Evolutionary conservation across 2,329 filamentous ascomycete species (phyloP).

Genomic region (Ceratocystis eucalypticola): DNA sequence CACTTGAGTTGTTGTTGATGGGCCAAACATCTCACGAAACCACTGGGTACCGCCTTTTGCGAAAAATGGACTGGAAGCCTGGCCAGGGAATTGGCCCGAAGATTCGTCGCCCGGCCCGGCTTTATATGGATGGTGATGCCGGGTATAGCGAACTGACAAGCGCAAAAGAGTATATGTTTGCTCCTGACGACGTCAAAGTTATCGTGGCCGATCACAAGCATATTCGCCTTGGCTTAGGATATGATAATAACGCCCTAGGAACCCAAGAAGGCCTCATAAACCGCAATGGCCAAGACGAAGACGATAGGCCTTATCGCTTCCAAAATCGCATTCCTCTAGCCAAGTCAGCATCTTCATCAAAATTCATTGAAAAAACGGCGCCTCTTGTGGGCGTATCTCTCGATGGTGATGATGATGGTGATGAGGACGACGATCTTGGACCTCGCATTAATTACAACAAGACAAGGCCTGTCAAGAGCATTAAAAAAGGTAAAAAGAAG

Average conservation of each 20-base stretch:
- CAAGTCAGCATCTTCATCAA: not conserved
- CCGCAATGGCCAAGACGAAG: not conserved
- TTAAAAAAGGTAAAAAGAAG: conserved; percentile 38
- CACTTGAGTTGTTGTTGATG: conserved; percentile 50
- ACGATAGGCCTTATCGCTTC: conserved; percentile 33
- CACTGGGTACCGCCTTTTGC: conserved; percentile 72
- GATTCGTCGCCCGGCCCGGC: conserved; percentile 57
- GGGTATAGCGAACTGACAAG: not conserved
- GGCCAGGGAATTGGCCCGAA: conserved; percentile 89
- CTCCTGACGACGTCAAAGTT: conserved; percentile 63
- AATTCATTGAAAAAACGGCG: conserved; percentile 29
- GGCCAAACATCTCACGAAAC: conserved; percentile 63
- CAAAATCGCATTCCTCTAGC: conserved; percentile 29
- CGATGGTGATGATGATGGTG: conserved; percentile 34
- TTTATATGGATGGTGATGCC: conserved; percentile 31
- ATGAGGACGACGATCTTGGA: conserved; percentile 32
- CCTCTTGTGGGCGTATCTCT: conserved; percentile 27
- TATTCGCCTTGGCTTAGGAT: conserved; percentile 58
- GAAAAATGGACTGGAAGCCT: conserved; percentile 90
- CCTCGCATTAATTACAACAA: conserved; percentile 20
- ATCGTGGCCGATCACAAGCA: conserved; percentile 49
- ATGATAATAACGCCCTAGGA: not conserved
- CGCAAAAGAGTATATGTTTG: conserved; percentile 51
- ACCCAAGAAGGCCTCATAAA: not conserved
- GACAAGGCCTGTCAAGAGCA: conserved; percentile 22